phyloP scores from a whole-genome alignment of 495 filamentous ascomycete genomes.

The Platismatia glauca region DNA sequence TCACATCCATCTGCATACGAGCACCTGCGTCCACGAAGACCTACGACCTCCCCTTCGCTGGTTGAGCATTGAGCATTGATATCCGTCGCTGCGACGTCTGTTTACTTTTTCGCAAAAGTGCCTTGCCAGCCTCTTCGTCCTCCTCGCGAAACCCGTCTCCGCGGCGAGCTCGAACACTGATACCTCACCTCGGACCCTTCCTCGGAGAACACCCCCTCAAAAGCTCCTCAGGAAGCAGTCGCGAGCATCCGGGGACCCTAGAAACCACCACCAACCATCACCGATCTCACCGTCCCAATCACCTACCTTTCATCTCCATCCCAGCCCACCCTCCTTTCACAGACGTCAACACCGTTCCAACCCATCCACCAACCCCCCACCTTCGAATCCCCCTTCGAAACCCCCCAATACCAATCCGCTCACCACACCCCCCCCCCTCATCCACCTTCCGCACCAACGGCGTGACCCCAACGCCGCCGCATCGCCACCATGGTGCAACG shows the following conservation, averaged over 20 bases:
- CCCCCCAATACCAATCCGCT: neutral
- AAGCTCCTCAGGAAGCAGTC: neutral
- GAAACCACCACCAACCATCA: neutral
- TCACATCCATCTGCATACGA: neutral
- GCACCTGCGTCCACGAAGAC: neutral
- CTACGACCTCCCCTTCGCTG: neutral
- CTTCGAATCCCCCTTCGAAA: neutral
- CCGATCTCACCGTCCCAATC: too few relatives aligned
- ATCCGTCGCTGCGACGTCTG: neutral
- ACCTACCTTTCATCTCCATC: neutral
- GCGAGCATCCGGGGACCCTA: neutral
- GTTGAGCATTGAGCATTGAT: neutral
- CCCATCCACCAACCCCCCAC: neutral
- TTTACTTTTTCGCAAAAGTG: neutral
- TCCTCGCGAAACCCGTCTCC: neutral
- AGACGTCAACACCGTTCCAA: neutral
- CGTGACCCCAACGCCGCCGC: neutral
- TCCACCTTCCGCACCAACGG: slow-evolving; percentile 1
- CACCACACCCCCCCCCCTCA: neutral
- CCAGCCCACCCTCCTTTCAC: neutral
- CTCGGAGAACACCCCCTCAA: neutral
- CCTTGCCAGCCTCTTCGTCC: neutral
- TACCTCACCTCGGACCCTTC: neutral
- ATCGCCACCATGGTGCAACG: slow-evolving; percentile 44
- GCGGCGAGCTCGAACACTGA: neutral